Evolutionary conservation across 345 rosid genomes (phyloP).

Genomic region (Populus pruinosa): DNA sequence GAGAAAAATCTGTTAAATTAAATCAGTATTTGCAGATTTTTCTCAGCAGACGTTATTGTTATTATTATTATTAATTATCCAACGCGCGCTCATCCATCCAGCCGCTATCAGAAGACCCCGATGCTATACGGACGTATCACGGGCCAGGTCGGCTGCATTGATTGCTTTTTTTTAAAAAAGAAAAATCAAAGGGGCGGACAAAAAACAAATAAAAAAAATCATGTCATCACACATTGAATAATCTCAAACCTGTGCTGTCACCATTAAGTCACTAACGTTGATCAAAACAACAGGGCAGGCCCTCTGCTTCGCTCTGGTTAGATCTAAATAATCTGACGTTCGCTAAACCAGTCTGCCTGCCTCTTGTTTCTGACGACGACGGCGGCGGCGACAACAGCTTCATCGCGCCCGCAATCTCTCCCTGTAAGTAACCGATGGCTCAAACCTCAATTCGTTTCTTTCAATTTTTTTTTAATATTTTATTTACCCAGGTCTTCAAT

Average conservation of each 20-base stretch:
- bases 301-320: background rate
- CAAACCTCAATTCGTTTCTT: background rate
- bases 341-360: background rate
- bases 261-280: background rate
- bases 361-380: background rate
- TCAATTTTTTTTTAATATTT: background rate
- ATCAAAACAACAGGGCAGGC: background rate
- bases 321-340: background rate
- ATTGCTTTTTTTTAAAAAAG: background rate
- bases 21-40: no score
- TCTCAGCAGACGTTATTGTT: background rate
- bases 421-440: background rate
- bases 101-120: background rate
- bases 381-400: background rate
- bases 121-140: background rate
- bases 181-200: no score
- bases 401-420: background rate
- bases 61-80: background rate
- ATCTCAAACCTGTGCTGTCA: background rate
- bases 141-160: background rate
- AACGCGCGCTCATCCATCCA: no score
- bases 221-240: background rate
- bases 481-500: no score
- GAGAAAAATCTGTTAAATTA: no score
- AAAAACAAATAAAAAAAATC: background rate